Base-by-base conservation (phyloP, 768 basidiomycete species). In the Suillus bovinus region DNA sequence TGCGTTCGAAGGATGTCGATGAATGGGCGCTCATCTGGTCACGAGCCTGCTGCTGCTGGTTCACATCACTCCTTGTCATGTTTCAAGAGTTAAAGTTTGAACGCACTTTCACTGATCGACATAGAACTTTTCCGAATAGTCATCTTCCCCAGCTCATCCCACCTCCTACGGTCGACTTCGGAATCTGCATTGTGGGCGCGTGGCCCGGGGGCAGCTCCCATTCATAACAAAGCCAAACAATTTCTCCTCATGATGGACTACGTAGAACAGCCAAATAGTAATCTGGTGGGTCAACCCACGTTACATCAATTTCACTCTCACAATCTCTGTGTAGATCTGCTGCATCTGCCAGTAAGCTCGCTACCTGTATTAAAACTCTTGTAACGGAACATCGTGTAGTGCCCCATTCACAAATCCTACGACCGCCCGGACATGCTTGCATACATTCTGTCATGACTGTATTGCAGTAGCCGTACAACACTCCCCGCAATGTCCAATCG, bases 381-480 rank as follows among this genome's bases (percentile, higher is more conserved):
- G 58, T 62, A 62, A 56, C 27, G 44, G 34, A 53, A 59, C 56
- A 22, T 5, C 63, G 41, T 27, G 50, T 69, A 89, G 88, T 27
- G 80, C 81, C 60, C 91, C 93, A 3, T 94, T 95, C 69, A 76
- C 85, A 9, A 84, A 93, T 34, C 94, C 94, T 11, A 82, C 82
- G 1, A 90, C 90, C 0, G 88, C 91, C 0, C 81, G 76, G 44
- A 85, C 88, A 9, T 96, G 94, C 68, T 80, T 84, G 63, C 94
- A 56, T 17, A 96, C 93, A 0, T 96, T 96, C 73, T 96, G 94
- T 72, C 75, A 76, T n/a, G 87, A 86, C 34, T 96, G 94, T 70
- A 91, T 95, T 63, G 67, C 77, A n/a, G 79, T 80, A 56, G 90
- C 94, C 0, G 81, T 96, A 4, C 72, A 75, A 14, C 84, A 90